Base-by-base conservation (phyloP, 495 filamentous ascomycete genomes). In the Lasiosphaeriaceae sp. region DNA sequence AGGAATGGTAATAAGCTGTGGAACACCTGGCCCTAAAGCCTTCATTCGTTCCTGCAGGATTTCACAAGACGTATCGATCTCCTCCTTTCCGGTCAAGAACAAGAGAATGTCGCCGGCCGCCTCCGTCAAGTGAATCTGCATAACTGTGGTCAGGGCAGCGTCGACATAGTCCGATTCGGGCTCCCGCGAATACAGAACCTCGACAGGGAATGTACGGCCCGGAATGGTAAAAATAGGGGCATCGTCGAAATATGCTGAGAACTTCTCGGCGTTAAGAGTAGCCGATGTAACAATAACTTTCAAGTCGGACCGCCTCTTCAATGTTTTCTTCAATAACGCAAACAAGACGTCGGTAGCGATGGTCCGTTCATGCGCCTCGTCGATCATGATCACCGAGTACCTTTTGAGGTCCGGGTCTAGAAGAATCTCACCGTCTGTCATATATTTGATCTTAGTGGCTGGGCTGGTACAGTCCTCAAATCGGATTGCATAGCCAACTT, bases 351-450 rank as follows among this genome's bases (percentile, higher is more conserved):
- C 94, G 52, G 90, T 95, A 69, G 97, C 94, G 58, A 98, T 97
- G 19, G 89, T 88, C 52, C 92, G 83, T 63, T 97, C 92, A 69
- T 97, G 93, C 3, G 96, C 90, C 70, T 98, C 94, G 61, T 98
- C 94, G 21, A 98, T n/a, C 90, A 99, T 97, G 63, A 99, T 97
- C 52, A 95, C 90, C 2, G 89, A 92, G 62, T 99, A 99, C 62
- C 86, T 83, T 67, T 82, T 89, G 46, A 97, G 72, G 63, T 92
- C 84, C 0, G 92, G 89, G 66, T 97, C 95, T 26, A 97, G 76
- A 14, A 99, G 77, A 56, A 97, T 90, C 71, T 99, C 95, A 71
- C 94, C 94, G 60, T 99, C 94, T 12, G 94, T 99, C 92, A 97
- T 97, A 73, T 97, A 99, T 74, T 97, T 97, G 76, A 99, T 97